These are phyloP conservation scores for Bjerkandera adusta DNA, from an alignment of 1,284 basidiomycete species.

Conservation along the genomic window DNA sequence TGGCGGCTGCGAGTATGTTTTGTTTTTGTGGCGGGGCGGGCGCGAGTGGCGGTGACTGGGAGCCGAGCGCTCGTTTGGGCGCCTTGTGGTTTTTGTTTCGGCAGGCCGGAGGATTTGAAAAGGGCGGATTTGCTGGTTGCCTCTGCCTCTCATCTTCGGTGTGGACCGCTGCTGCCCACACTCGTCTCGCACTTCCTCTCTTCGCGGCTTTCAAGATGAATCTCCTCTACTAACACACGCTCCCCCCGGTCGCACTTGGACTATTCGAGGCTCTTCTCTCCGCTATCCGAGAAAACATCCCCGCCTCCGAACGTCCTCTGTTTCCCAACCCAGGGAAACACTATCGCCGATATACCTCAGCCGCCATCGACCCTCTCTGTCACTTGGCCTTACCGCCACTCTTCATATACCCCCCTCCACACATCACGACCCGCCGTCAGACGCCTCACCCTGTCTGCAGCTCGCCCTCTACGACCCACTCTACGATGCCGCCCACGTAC, in stretches of 20 bases:
- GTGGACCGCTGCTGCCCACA: slow-evolving; percentile 1
- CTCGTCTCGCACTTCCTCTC: neutral
- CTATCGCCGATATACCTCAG: slow-evolving; percentile 13
- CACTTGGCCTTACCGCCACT: slow-evolving; percentile 8
- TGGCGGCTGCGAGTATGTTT: too few relatives aligned
- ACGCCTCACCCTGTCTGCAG: neutral
- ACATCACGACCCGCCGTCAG: slow-evolving; percentile 4
- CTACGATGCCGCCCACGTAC: slow-evolving; percentile 25
- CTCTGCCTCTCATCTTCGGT: slow-evolving; percentile 2
- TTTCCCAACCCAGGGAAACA: slow-evolving; percentile 1
- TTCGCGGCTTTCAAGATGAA: slow-evolving; percentile 9
- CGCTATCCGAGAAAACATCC: slow-evolving; percentile 2
- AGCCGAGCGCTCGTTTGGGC: too few relatives aligned
- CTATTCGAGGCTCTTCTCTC: slow-evolving; percentile 10
- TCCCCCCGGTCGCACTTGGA: slow-evolving; percentile 7
- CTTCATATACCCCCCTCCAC: slow-evolving; percentile 11
- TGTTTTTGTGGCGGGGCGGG: too few relatives aligned
- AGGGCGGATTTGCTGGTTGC: slow-evolving; percentile 1
- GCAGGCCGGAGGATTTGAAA: neutral
- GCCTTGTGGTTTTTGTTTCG: slow-evolving; percentile 8
- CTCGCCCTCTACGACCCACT: slow-evolving; percentile 4
- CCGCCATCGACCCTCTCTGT: slow-evolving; percentile 1
- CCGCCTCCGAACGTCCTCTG: slow-evolving; percentile 5
- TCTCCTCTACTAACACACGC: slow-evolving; percentile 12
- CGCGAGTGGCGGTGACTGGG: too few relatives aligned